A percentile compares a stretch with the other conserved stretches of the same genome.
phyloP scores from a whole-genome alignment of 2,329 filamentous ascomycete genomes.

The Paracorniculantispora psalliotae region DNA sequence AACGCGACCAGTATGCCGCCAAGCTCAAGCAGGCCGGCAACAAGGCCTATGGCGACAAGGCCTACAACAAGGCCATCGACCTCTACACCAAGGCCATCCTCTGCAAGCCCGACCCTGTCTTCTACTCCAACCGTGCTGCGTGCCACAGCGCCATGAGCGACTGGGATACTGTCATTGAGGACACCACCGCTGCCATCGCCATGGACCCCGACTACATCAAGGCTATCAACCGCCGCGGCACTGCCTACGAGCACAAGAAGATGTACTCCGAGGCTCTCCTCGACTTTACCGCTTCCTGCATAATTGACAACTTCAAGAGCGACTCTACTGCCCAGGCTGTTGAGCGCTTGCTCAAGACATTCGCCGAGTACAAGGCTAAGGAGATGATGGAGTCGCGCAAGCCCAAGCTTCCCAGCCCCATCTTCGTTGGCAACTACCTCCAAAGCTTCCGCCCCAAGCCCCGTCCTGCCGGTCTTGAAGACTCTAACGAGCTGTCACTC shows the following conservation, averaged over 20 bases:
- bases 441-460: slow-evolving; percentile 90
- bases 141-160: slow-evolving; percentile 91
- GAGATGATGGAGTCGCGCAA: slow-evolving; percentile 79
- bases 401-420: slow-evolving; percentile 87
- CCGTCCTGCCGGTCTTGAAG: slow-evolving; percentile 76
- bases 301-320: slow-evolving; percentile 96
- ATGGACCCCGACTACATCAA: slow-evolving; percentile 97
- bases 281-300: slow-evolving; percentile 98
- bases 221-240: slow-evolving; percentile 91
- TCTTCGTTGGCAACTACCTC: slow-evolving; percentile 97
- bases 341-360: slow-evolving; percentile 91
- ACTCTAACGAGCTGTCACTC: slow-evolving; percentile 70
- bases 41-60: slow-evolving; percentile 90
- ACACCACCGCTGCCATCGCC: slow-evolving; percentile 89
- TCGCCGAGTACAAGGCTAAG: slow-evolving; percentile 90
- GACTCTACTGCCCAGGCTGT: slow-evolving; percentile 83
- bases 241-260: slow-evolving; percentile 90
- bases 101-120: slow-evolving; percentile 95
- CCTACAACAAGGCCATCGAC: slow-evolving; percentile 89
- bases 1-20: slow-evolving; percentile 79
- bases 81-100: slow-evolving; percentile 94
- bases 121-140: slow-evolving; percentile 96
- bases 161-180: slow-evolving; percentile 95
- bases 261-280: slow-evolving; percentile 91
- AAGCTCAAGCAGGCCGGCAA: slow-evolving; percentile 95